These are phyloP conservation scores for Populus trichocarpa DNA, from an alignment of 441 rosid genomes.

Conservation along the genomic window DNA sequence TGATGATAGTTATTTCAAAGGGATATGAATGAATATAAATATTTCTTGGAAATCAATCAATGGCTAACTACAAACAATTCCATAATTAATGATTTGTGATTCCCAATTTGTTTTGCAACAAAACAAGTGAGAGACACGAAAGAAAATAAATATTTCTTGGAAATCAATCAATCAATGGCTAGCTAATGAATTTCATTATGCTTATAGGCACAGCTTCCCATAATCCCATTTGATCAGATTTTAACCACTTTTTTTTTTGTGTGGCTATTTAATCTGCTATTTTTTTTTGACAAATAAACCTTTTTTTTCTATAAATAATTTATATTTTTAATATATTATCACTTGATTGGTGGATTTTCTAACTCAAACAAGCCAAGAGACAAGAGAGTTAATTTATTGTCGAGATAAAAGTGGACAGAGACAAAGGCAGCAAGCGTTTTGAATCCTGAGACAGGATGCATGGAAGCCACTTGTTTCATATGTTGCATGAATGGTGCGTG, in stretches of 20 bases:
- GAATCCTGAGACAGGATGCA: constrained; percentile 28
- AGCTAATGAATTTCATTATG: no score
- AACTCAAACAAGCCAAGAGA: not conserved
- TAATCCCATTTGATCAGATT: not conserved
- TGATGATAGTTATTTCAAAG: not conserved
- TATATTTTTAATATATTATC: not conserved
- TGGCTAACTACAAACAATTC: not conserved
- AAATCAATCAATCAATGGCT: not conserved
- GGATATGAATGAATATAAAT: not conserved
- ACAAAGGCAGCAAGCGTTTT: not conserved
- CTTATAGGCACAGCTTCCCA: no score
- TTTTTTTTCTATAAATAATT: no score
- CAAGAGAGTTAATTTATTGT: not conserved
- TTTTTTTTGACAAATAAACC: not conserved
- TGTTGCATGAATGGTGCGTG: constrained; percentile 26
- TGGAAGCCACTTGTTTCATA: constrained; percentile 44
- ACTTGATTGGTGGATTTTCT: not conserved
- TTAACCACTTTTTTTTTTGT: not conserved
- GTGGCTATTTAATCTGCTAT: not conserved
- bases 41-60: not conserved
- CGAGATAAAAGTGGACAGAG: not conserved
- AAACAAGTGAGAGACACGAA: not conserved
- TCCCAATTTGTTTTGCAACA: not conserved
- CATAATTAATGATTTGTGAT: not conserved
- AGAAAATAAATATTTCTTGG: not conserved